Evolutionary conservation across 805 yeast genomes (phyloP).

Genomic region (Pichia ethanolica): DNA sequence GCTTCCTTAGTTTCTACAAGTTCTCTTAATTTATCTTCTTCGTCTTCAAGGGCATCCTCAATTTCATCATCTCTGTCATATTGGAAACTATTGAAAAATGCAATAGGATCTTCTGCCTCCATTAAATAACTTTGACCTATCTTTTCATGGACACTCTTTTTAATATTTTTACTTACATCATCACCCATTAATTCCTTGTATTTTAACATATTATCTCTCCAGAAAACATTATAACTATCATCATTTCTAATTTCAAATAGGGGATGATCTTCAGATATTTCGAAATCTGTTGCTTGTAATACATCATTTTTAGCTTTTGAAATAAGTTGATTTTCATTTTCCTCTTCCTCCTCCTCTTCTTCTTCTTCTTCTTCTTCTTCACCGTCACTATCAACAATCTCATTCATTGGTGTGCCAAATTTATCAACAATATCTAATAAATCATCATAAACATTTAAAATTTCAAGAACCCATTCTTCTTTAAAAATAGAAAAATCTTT

Average conservation of each 20-base stretch:
- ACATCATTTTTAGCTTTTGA: conserved; percentile 13
- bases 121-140: conserved; percentile 58
- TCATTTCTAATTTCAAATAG: conserved; percentile 34
- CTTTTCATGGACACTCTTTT: conserved; percentile 33
- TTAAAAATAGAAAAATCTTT: conserved; percentile 15
- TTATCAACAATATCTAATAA: conserved; percentile 58
- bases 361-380: conserved; percentile 35
- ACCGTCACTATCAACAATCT: conserved; percentile 52
- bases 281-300: conserved; percentile 23
- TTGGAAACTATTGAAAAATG: conserved; percentile 45
- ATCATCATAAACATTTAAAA: conserved; percentile 56
- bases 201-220: conserved; percentile 38
- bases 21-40: conserved; percentile 21
- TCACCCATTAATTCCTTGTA: conserved; percentile 27
- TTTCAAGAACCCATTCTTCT: conserved; percentile 35
- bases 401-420: conserved; percentile 54
- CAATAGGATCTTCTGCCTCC: conserved; percentile 56
- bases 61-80: conserved; percentile 45
- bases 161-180: conserved; percentile 7
- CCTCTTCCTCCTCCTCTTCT: conserved; percentile 43
- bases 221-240: conserved; percentile 44
- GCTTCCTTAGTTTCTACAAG: conserved; percentile 1
- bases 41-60: conserved; percentile 12
- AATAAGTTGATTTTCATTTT: conserved; percentile 28
- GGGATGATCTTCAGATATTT: conserved; percentile 48